phyloP scores from a whole-genome alignment of 148 eudicot species.

The Amaranthus hypochondriacus region DNA sequence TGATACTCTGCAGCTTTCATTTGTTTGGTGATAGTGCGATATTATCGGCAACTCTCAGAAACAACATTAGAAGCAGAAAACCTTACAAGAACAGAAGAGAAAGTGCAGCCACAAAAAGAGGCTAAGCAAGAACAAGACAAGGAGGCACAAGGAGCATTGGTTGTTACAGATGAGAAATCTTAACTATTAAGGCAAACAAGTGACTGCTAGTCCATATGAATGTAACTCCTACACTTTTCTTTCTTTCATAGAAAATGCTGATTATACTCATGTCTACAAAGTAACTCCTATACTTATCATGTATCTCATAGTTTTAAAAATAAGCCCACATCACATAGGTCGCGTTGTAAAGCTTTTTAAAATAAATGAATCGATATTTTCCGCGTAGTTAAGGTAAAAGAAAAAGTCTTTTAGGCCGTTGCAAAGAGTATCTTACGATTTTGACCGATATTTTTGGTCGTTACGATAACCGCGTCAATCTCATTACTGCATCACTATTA shows the following conservation, averaged over 20 bases:
- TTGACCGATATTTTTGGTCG: no score
- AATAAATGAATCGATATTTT: no score
- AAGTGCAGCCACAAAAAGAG: conserved; percentile 11
- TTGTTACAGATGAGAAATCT: conserved; percentile 29
- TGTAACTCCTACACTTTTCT: conserved; percentile 8
- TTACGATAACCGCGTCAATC: no score
- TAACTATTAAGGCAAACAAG: background rate
- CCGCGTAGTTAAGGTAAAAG: no score
- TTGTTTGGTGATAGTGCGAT: conserved; percentile 59
- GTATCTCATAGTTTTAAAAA: background rate
- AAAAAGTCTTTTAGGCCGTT: no score
- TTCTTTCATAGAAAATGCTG: no score
- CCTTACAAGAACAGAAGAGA: conserved; percentile 17
- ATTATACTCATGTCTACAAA: conserved; percentile 22
- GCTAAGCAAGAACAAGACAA: conserved; percentile 25
- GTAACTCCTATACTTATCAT: conserved; percentile 9
- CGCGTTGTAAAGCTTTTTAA: no score
- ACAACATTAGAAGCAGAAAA: conserved; percentile 25
- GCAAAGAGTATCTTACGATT: no score
- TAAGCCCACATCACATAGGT: no score
- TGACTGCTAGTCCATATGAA: conserved; percentile 10
- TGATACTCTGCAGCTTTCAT: conserved; percentile 53
- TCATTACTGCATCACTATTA: no score
- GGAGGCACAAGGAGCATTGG: conserved; percentile 37
- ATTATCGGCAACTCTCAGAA: conserved; percentile 40